Evolutionary conservation across 768 basidiomycete species (phyloP), one percentile per base, ranked within the genome.

Genomic region (Butyriboletus loyo): DNA sequence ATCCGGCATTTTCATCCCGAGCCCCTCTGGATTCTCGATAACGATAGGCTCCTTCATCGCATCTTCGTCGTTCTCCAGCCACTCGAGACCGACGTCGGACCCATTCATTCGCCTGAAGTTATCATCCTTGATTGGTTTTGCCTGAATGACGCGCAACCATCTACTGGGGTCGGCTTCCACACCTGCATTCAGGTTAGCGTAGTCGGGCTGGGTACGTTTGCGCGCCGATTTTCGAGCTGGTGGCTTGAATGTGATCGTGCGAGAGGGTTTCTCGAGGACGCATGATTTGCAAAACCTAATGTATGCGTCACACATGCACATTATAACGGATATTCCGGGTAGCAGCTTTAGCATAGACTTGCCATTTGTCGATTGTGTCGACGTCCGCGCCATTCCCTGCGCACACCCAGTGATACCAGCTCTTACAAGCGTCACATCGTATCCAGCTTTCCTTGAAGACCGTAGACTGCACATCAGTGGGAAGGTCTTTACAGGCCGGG

Each of bases 1-100:
- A 2, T 77, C 69, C 2, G 95, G 95, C 86, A 98, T 90, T 66
- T 84, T 85, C 85, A 98, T 92, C 10, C 93, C 95, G 39, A 98
- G 73, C 7, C 90, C 87, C 14, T 90, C 87, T 3, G 87, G 83
- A 7, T 75, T 69, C 67, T 87, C 85, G 45, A 98, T 81, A 27
- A 98, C 73, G 54, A 97, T 79, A 1, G 94, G 94, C 57, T 93
- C 92, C 42, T 70, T 80, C 84, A 92, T 81, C 5, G 92, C 91
- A 47, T 69, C 74, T 25, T 84, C 78, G 60, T 92, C 87, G 15
- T 68, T 77, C 55, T 86, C 82, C 24, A 94, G 61, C 93, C 92
- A 95, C 47, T 85, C 79, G 37, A 84, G 57, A 8, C 78, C 78
- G n/a, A 93, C 76, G 11, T 87, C 83, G 25, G 68, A 66, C 31